A percentile compares a stretch with the other conserved stretches of the same genome.
phyloP scores from a whole-genome alignment of 1,284 basidiomycete species.

The Lentinula novae-zelandiae region DNA sequence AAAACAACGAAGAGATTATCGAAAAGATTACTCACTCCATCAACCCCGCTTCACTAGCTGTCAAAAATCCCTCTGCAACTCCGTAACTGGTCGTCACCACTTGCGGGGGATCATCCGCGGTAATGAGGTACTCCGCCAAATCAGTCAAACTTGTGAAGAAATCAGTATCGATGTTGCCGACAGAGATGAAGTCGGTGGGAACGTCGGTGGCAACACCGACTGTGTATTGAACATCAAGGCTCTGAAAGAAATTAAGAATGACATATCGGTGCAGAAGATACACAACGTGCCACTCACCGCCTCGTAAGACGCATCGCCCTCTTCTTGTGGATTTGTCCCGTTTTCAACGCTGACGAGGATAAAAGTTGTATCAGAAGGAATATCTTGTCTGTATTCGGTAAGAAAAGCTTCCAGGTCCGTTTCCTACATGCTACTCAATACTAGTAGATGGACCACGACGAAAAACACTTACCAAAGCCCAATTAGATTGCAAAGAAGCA shows the following conservation, averaged over 20 bases:
- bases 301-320: neutral
- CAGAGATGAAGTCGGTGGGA: constrained; percentile 1
- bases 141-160: neutral
- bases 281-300: neutral
- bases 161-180: constrained; percentile 2
- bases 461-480: constrained; percentile 15
- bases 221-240: constrained; percentile 9
- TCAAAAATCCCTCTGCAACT: constrained; percentile 5
- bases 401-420: neutral
- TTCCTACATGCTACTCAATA: neutral
- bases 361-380: neutral
- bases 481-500: constrained; percentile 22
- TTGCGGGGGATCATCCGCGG: neutral
- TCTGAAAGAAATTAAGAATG: neutral
- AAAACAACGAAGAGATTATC: neutral
- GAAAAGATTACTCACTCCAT: neutral
- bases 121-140: constrained; percentile 4
- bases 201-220: constrained; percentile 5
- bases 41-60: neutral
- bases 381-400: constrained; percentile 1
- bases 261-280: neutral
- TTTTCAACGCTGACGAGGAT: constrained; percentile 1
- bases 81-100: constrained; percentile 13
- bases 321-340: neutral
- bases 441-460: too few relatives aligned